These are phyloP conservation scores for Adansonia rubrostipa DNA, from an alignment of 441 rosid species.

Conservation along the genomic window DNA sequence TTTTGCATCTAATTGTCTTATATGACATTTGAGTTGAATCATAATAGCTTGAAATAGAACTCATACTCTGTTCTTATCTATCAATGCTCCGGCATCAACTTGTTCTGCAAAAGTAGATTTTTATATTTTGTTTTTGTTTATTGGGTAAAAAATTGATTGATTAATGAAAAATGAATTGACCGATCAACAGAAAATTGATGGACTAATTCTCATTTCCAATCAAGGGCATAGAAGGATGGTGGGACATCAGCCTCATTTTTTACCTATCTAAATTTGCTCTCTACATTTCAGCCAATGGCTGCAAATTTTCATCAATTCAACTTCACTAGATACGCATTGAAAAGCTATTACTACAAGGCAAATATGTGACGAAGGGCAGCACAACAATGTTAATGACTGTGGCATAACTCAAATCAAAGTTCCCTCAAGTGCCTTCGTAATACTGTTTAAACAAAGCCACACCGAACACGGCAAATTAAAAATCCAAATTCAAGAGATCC, in stretches of 20 bases:
- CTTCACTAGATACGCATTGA: constrained; percentile 13
- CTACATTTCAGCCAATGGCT: background rate
- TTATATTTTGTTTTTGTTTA: background rate
- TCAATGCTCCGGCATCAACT: no score
- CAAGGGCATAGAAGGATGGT: background rate
- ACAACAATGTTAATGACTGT: background rate
- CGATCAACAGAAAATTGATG: background rate
- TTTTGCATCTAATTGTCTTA: background rate
- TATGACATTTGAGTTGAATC: constrained; percentile 3
- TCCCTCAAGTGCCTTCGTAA: background rate
- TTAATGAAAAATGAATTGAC: background rate
- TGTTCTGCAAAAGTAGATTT: background rate
- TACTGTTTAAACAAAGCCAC: background rate
- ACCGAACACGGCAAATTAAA: background rate
- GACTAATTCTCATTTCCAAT: background rate
- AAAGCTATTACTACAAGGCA: background rate
- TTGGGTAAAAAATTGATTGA: background rate
- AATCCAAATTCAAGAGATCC: background rate
- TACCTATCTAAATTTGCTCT: constrained; percentile 1
- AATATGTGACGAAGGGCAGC: background rate
- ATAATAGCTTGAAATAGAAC: background rate
- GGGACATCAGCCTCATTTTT: background rate
- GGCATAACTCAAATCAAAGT: constrained; percentile 8
- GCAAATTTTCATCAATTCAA: background rate
- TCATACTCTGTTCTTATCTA: background rate